These are phyloP conservation scores for Allomyces arbusculus DNA, from an alignment of 192 early-diverging fungal genomes.

Conservation along the genomic window DNA sequence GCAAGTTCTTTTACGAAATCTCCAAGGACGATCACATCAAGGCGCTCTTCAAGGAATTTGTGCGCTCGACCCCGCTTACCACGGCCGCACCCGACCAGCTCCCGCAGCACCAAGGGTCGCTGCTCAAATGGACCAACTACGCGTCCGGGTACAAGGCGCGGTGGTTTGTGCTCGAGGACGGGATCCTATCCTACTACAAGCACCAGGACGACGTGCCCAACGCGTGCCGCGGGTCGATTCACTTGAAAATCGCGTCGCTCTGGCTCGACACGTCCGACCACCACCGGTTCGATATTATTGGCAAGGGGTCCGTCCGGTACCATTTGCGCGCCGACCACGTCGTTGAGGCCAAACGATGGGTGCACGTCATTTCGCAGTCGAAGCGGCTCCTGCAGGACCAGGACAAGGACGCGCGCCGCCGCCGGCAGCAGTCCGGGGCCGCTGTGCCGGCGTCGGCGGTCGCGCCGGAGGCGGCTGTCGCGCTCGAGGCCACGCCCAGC, in stretches of 20 bases:
- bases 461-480: too few species aligned
- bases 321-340: slow-evolving; percentile 41
- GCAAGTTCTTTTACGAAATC: slow-evolving; percentile 34
- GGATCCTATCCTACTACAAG: slow-evolving; percentile 66
- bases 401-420: not conserved
- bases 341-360: slow-evolving; percentile 64
- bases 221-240: slow-evolving; percentile 60
- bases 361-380: slow-evolving; percentile 52
- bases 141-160: slow-evolving; percentile 55
- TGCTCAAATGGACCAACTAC: slow-evolving; percentile 78
- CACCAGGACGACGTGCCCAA: slow-evolving; percentile 52
- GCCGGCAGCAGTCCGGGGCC: too few species aligned
- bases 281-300: slow-evolving; percentile 54
- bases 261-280: slow-evolving; percentile 38
- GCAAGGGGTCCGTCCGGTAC: slow-evolving; percentile 53
- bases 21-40: slow-evolving; percentile 27
- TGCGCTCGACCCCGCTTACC: slow-evolving; percentile 5
- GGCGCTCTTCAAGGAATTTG: slow-evolving; percentile 19
- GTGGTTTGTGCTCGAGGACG: slow-evolving; percentile 63
- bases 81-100: slow-evolving; percentile 6
- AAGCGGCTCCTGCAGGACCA: slow-evolving; percentile 17
- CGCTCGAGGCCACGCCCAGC: too few species aligned
- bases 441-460: too few species aligned
- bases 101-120: slow-evolving; percentile 32
- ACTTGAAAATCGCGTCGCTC: slow-evolving; percentile 45